A percentile compares a stretch with the other conserved stretches of the same genome.
Evolutionary conservation across 2,329 filamentous ascomycete genomes (phyloP).

Genomic region (Zymoseptoria crescenta): DNA sequence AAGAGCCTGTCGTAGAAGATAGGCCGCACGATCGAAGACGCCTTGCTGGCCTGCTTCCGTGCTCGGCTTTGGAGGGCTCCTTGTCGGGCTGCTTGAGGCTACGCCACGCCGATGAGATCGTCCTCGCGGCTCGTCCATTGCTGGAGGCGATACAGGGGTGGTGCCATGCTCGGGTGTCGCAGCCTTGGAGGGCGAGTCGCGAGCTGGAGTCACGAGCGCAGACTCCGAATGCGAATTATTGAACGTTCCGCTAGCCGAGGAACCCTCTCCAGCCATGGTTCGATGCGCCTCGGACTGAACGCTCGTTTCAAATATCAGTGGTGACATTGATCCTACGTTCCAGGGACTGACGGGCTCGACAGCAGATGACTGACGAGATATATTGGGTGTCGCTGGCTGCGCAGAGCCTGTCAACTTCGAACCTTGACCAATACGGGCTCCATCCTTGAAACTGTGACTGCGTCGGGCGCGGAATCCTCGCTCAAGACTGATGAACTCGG

Average conservation of each 20-base stretch:
- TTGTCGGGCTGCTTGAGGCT: neutral
- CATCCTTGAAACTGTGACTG: neutral
- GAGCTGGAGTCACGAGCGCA: no score
- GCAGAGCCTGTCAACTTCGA: neutral
- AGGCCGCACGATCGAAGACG: slow-evolving; percentile 42
- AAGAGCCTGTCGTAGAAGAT: slow-evolving; percentile 40
- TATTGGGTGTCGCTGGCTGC: neutral
- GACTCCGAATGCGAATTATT: no score
- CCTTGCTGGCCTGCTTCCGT: slow-evolving; percentile 23
- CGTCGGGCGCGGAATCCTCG: slow-evolving; percentile 14
- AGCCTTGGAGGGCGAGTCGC: neutral
- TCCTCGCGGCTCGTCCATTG: neutral
- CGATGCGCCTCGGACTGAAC: neutral
- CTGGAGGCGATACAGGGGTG: neutral
- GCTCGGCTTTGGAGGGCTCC: slow-evolving; percentile 13
- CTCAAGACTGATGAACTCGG: slow-evolving; percentile 18
- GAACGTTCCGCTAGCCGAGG: no score
- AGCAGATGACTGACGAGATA: neutral
- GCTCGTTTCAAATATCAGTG: neutral
- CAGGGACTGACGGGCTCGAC: neutral
- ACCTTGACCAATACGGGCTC: neutral
- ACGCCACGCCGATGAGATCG: neutral
- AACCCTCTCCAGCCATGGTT: no score
- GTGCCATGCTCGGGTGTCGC: neutral
- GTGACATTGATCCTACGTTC: neutral